Conservation (phyloP, 106 monocot species). For the Iris macrosiphon region DNA sequence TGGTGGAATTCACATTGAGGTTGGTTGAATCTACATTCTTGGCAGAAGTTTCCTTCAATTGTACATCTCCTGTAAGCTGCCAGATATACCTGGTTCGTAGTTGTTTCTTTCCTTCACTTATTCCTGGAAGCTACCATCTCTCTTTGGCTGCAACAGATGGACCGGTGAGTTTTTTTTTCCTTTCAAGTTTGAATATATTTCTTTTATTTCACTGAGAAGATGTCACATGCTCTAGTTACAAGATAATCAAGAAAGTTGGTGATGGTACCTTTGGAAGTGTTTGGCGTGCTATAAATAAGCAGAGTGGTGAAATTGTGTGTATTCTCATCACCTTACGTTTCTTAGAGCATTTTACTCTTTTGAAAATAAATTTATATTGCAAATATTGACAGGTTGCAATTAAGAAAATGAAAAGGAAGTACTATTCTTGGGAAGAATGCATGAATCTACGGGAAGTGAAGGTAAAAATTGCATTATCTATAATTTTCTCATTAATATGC, state of each 20-base stretch:
- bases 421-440: slow-evolving; percentile 98
- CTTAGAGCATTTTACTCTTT: background rate
- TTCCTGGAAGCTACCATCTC: background rate
- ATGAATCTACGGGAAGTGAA: slow-evolving; percentile 96
- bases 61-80: background rate
- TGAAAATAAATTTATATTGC: background rate
- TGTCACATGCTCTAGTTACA: slow-evolving; percentile 37
- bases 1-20: too few species aligned
- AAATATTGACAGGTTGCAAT: slow-evolving; percentile 71
- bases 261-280: slow-evolving; percentile 83
- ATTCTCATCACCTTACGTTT: background rate
- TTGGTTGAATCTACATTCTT: too few species aligned
- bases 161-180: slow-evolving; percentile 39
- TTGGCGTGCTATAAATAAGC: slow-evolving; percentile 67
- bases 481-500: background rate
- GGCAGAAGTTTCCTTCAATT: background rate
- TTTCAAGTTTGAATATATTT: background rate
- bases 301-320: slow-evolving; percentile 64
- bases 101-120: slow-evolving; percentile 2
- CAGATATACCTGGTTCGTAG: background rate
- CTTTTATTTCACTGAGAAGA: background rate
- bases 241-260: slow-evolving; percentile 77
- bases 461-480: slow-evolving; percentile 29
- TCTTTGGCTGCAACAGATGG: slow-evolving; percentile 21
- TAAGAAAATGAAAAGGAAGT: slow-evolving; percentile 98